phyloP scores from a whole-genome alignment of 495 filamentous ascomycete genomes.

The Terfezia boudieri region DNA sequence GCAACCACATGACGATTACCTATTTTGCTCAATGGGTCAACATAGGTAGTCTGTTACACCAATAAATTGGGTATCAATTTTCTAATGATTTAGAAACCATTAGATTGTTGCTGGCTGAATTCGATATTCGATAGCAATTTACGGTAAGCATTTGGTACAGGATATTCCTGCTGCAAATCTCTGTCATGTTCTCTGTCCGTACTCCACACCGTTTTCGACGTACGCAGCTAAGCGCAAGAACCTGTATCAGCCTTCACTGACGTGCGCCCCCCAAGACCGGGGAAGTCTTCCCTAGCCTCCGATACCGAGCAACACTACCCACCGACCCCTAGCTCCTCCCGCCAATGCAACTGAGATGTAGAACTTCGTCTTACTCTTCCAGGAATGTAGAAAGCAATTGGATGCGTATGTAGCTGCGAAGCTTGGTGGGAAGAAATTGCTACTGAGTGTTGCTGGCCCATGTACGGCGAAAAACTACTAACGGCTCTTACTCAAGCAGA shows the following conservation, averaged over 20 bases:
- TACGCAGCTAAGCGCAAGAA: too few species aligned
- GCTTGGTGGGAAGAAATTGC: conserved; percentile 12
- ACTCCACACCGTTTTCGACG: too few species aligned
- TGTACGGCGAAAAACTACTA: conserved; percentile 43
- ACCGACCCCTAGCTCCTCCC: conserved; percentile 51
- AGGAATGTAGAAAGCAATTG: conserved; percentile 39
- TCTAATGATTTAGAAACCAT: neutral
- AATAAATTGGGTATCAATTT: too few species aligned
- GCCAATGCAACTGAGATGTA: conserved; percentile 33
- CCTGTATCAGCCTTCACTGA: neutral
- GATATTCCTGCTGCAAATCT: conserved; percentile 70
- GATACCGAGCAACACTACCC: conserved; percentile 84
- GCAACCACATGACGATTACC: conserved; percentile 31
- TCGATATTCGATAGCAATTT: conserved; percentile 42
- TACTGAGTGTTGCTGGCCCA: conserved; percentile 54
- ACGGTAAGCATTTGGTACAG: conserved; percentile 68
- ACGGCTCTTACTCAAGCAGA: too few species aligned
- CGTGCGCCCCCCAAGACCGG: conserved; percentile 45
- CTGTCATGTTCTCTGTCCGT: conserved; percentile 57
- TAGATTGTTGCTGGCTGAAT: neutral
- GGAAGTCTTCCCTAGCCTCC: conserved; percentile 85
- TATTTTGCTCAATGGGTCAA: conserved; percentile 73
- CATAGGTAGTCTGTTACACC: neutral
- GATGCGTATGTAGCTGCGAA: conserved; percentile 27
- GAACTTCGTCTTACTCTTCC: conserved; percentile 48